These are phyloP conservation scores for Mucor indicus DNA, from an alignment of 371 early-diverging fungal species.

Conservation along the genomic window DNA sequence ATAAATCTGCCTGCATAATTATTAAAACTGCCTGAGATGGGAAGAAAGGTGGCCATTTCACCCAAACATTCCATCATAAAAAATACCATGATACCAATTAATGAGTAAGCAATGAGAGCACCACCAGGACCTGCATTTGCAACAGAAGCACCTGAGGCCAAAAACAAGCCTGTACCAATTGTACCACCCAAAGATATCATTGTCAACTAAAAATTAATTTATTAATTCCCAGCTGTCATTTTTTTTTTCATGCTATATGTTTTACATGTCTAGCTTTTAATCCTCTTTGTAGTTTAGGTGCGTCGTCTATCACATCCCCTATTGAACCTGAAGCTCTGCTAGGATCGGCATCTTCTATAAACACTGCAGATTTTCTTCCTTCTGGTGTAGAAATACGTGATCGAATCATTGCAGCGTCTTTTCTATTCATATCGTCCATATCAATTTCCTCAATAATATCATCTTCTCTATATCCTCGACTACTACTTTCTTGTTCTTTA, in stretches of 20 bases:
- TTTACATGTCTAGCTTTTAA: slow-evolving; percentile 29
- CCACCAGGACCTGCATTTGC: slow-evolving; percentile 80
- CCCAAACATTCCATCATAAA: slow-evolving; percentile 82
- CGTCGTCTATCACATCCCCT: slow-evolving; percentile 13
- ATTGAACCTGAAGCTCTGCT: slow-evolving; percentile 11
- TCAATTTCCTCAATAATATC: slow-evolving; percentile 19
- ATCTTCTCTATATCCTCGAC: too few relatives aligned
- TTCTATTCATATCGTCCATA: slow-evolving; percentile 9
- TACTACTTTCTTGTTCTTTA: too few relatives aligned
- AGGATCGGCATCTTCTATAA: slow-evolving; percentile 1
- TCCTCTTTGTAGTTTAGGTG: slow-evolving; percentile 21
- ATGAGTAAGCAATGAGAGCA: slow-evolving; percentile 68
- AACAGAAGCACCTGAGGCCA: slow-evolving; percentile 80
- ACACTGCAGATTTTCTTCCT: not conserved
- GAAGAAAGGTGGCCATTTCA: slow-evolving; percentile 82
- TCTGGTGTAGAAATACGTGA: slow-evolving; percentile 2
- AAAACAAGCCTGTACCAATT: slow-evolving; percentile 83
- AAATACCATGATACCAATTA: slow-evolving; percentile 80
- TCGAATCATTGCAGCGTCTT: too few relatives aligned
- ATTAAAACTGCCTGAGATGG: slow-evolving; percentile 85
- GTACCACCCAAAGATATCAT: slow-evolving; percentile 85
- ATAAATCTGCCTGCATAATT: slow-evolving; percentile 80
- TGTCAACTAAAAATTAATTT: slow-evolving; percentile 35
- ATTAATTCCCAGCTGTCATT: not conserved
- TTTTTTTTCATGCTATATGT: too few relatives aligned